These are phyloP conservation scores for Sphaceloma murrayae DNA, from an alignment of 2,329 filamentous ascomycete genomes.

Conservation along the genomic window DNA sequence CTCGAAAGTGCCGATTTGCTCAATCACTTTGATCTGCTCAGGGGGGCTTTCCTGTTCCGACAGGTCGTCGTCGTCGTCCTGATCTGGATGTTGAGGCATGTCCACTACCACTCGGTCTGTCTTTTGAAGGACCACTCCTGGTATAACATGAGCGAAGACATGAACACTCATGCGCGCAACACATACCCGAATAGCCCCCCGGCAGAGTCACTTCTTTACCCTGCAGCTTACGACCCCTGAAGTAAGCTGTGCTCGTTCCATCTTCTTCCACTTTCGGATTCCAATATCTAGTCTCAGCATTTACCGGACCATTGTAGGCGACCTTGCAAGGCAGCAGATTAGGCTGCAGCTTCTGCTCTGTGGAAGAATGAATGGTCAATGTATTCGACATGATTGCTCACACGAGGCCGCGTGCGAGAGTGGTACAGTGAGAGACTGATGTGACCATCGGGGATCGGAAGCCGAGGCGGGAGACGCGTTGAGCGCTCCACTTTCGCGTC, in stretches of 20 bases:
- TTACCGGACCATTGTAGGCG: constrained; percentile 64
- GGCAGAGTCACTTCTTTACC: constrained; percentile 60
- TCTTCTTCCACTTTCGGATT: constrained; percentile 43
- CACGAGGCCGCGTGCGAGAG: no score
- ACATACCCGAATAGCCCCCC: constrained; percentile 52
- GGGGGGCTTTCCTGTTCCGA: constrained; percentile 39
- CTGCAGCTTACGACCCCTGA: constrained; percentile 70
- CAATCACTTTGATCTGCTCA: constrained; percentile 45
- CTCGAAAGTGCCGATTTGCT: constrained; percentile 60
- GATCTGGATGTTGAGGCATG: constrained; percentile 17
- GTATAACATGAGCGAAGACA: no score
- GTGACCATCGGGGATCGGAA: constrained; percentile 4
- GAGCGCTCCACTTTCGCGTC: constrained; percentile 2
- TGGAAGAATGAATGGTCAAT: constrained; percentile 1
- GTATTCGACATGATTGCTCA: constrained; percentile 13
- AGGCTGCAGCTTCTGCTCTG: constrained; percentile 29
- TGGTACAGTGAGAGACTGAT: no score
- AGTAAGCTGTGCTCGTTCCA: constrained; percentile 46
- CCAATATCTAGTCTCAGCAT: constrained; percentile 60
- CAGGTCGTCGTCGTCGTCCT: constrained; percentile 34
- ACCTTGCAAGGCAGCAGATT: constrained; percentile 75
- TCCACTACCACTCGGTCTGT: constrained; percentile 21
- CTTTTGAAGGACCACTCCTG: constrained; percentile 22
- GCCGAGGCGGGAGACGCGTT: constrained; percentile 6
- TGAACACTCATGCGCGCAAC: not conserved